Evolutionary conservation across 345 rosid species (phyloP), one percentile per base, ranked within the genome.

Genomic region (Raphanus raphanistrum): DNA sequence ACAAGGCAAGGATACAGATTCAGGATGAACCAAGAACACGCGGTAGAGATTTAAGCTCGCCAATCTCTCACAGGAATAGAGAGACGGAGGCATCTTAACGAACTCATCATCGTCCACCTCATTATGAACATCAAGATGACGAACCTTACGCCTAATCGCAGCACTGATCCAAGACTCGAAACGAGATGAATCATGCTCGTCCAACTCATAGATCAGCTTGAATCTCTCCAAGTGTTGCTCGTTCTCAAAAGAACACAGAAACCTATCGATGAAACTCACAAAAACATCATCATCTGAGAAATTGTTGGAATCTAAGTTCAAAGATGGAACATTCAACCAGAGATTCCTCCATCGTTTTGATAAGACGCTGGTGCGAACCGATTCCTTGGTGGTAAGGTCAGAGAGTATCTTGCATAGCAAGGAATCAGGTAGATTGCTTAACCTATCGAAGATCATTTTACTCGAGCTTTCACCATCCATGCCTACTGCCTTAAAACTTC

Each of bases 371-470:
- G 82, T 73, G 70, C 61, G 7, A 29, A 79, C 75, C 1, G 78
- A 67, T 45, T 74, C 71, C 60, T 73, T 29, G 0, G 82, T 79
- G 28, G 79, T 28, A 13, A 79, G 43, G 5, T 28, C 17, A 1
- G 79, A 63, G 52, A 79, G 70, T 5, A 79, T 79, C 21, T 54
- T 70, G 62, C 75, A 74, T 55, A 79, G 4, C 74, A 79, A 68
- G 0, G 71, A 35, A 73, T 79, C 79, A 33, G 78, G 78, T 35
- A 79, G 38, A 41, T 73, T 28, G 48, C 79, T 79, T 62, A 74
- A 28, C 35, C 21, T 68, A 1, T 73, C 66, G 4, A 21, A 45
- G 25, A 68, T 50, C 28, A 12, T 62, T 28, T 62, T 78, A 59
- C 72, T 66, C 63, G 33, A 43, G 38, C 62, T 17, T 45, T 32